Percentiles rank a stretch among this genome's conserved stretches.
These are phyloP conservation scores for Trichoderma gracile DNA, from an alignment of 2,329 filamentous ascomycete genomes.

Conservation along the genomic window DNA sequence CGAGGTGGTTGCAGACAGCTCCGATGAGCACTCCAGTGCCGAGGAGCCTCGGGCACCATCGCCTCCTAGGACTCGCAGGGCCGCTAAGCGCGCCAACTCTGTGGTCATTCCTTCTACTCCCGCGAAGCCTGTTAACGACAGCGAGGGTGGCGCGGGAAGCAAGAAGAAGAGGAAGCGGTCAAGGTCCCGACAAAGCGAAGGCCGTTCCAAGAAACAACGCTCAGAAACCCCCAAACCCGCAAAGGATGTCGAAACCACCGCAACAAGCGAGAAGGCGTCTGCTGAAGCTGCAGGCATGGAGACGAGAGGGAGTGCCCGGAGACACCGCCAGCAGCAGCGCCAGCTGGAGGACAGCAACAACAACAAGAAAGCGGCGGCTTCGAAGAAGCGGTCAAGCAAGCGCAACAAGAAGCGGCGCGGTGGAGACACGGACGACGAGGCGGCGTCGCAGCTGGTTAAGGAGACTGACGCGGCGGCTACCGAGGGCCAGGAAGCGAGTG, in stretches of 20 bases:
- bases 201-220: conserved; percentile 37
- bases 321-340: conserved; percentile 26
- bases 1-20: conserved; percentile 13
- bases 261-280: background rate
- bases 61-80: conserved; percentile 24
- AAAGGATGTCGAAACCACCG: conserved; percentile 27
- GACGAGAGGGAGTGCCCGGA: conserved; percentile 30
- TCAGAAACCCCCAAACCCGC: conserved; percentile 27
- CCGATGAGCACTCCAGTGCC: conserved; percentile 29
- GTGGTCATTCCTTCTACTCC: conserved; percentile 34
- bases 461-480: conserved; percentile 46
- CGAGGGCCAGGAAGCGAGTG: conserved; percentile 31
- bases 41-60: conserved; percentile 29
- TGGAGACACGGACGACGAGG: conserved; percentile 44
- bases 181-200: conserved; percentile 29
- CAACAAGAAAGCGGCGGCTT: background rate
- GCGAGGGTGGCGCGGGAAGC: conserved; percentile 11
- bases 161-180: conserved; percentile 38
- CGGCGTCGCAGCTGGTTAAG: conserved; percentile 44
- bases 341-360: conserved; percentile 9
- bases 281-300: conserved; percentile 20
- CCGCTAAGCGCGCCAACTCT: conserved; percentile 25
- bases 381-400: conserved; percentile 21
- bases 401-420: conserved; percentile 30
- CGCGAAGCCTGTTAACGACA: conserved; percentile 14